Evolutionary conservation across 2,329 filamentous ascomycete genomes (phyloP).

Genomic region (Aureobasidium melanogenum): DNA sequence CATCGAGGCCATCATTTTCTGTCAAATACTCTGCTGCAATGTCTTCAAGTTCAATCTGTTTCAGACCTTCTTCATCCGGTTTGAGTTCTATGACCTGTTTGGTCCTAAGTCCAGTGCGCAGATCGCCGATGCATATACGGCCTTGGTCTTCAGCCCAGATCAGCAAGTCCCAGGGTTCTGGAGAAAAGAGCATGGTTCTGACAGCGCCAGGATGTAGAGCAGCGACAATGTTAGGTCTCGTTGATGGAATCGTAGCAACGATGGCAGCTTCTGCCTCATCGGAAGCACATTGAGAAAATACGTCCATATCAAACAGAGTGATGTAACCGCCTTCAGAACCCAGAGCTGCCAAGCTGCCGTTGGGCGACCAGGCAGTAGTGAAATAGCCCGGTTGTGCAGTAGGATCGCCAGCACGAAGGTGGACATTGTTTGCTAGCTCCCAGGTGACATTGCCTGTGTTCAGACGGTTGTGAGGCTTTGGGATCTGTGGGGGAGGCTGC

Average conservation of each 20-base stretch:
- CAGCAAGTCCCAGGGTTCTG: constrained; percentile 79
- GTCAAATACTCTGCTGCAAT: constrained; percentile 9
- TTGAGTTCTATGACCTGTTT: constrained; percentile 62
- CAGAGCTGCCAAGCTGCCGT: constrained; percentile 62
- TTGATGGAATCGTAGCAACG: constrained; percentile 68
- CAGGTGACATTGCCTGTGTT: constrained; percentile 29
- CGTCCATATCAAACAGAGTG: constrained; percentile 58
- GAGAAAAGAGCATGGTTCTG: constrained; percentile 84
- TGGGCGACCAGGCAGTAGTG: constrained; percentile 67
- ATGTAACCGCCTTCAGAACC: constrained; percentile 76
- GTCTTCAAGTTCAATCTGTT: constrained; percentile 45
- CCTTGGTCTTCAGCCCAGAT: constrained; percentile 90
- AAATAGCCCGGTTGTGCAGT: constrained; percentile 53
- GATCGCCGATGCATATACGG: constrained; percentile 63
- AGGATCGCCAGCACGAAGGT: constrained; percentile 31
- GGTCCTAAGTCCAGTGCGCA: constrained; percentile 56
- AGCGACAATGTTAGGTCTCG: constrained; percentile 49
- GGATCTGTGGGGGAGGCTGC: constrained; percentile 26
- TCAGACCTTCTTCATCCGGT: constrained; percentile 46
- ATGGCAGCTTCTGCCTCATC: constrained; percentile 45
- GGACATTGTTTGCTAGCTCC: constrained; percentile 32
- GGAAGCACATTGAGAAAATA: constrained; percentile 22
- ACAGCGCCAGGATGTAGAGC: constrained; percentile 56
- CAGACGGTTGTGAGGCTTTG: constrained; percentile 29
- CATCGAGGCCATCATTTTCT: constrained; percentile 36